These are phyloP conservation scores for Metschnikowia similis DNA, from an alignment of 805 yeast species.

Conservation along the genomic window DNA sequence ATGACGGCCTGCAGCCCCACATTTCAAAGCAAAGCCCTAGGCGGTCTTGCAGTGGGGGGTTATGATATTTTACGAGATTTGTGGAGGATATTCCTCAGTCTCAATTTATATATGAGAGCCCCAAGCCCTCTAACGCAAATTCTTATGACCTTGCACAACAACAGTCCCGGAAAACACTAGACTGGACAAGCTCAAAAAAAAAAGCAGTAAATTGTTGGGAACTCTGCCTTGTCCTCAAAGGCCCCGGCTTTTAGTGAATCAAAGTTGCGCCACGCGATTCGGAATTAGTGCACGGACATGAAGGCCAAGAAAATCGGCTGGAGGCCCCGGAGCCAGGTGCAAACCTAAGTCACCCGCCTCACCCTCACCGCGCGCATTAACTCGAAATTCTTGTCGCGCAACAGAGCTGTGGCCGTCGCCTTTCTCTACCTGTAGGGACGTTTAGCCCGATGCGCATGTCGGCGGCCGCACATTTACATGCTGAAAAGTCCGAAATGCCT, in stretches of 20 bases:
- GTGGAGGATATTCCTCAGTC: neutral
- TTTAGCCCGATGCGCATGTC: neutral
- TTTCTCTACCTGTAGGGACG: neutral
- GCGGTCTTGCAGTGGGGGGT: neutral
- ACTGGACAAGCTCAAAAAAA: neutral
- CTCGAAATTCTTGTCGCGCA: neutral
- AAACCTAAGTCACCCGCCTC: neutral
- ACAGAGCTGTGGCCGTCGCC: neutral
- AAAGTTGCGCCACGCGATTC: neutral
- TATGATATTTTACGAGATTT: constrained; percentile 1
- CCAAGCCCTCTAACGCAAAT: neutral
- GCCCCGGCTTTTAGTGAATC: too few relatives aligned
- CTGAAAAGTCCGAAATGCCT: neutral
- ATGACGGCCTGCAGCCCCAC: neutral
- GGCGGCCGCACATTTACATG: neutral
- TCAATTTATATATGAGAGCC: neutral
- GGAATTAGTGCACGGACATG: neutral
- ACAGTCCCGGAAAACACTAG: neutral
- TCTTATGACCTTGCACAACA: neutral
- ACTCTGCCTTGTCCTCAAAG: too few relatives aligned
- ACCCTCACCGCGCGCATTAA: neutral
- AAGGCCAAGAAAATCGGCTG: neutral
- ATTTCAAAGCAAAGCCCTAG: neutral
- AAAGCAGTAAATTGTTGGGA: neutral
- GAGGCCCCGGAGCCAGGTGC: neutral